These are phyloP conservation scores for Venturia carpophila DNA, from an alignment of 2,329 filamentous ascomycete genomes.

Conservation along the genomic window DNA sequence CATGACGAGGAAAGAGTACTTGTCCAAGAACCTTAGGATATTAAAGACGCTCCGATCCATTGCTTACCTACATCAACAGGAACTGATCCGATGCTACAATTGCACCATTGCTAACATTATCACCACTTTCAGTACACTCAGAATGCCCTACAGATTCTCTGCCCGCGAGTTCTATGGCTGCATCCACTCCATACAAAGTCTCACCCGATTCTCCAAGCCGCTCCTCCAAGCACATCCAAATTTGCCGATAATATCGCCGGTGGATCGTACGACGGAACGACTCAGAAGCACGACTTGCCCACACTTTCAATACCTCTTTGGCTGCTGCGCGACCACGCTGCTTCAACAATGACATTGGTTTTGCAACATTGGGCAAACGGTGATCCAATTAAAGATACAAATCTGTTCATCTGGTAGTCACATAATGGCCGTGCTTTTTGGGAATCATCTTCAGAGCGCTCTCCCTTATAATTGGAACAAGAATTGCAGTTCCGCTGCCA, in stretches of 20 bases:
- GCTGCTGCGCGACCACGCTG: background rate
- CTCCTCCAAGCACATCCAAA: background rate
- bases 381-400: background rate
- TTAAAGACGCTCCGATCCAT: too few relatives aligned
- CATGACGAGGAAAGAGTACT: too few relatives aligned
- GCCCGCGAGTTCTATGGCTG: background rate
- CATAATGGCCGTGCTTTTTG: background rate
- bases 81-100: too few relatives aligned
- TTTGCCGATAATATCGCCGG: background rate
- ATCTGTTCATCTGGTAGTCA: too few relatives aligned
- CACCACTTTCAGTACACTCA: background rate
- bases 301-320: background rate
- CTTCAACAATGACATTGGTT: background rate
- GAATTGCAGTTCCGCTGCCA: background rate
- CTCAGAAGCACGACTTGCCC: background rate
- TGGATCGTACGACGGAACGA: background rate
- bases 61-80: too few relatives aligned
- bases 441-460: background rate
- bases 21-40: too few relatives aligned
- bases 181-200: background rate
- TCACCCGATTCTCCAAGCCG: background rate
- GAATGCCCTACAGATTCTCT: background rate
- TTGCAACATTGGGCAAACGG: background rate
- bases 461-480: background rate
- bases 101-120: too few relatives aligned